Percentiles rank a stretch among this genome's conserved stretches.
Evolutionary conservation across 2,329 filamentous ascomycete genomes (phyloP).

Genomic region (Fusarium sp.): DNA sequence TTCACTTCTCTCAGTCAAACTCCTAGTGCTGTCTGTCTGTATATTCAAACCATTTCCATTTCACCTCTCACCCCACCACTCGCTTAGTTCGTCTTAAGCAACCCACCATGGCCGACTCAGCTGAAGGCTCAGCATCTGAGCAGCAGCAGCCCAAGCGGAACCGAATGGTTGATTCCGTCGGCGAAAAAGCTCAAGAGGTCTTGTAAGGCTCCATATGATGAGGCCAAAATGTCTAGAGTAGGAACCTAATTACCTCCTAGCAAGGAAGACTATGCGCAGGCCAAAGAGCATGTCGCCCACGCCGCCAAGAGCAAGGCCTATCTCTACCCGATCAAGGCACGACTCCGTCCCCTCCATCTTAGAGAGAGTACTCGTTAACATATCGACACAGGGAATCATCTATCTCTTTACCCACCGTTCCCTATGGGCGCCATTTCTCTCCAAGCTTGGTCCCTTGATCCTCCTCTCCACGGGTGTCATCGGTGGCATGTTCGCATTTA

Average conservation of each 20-base stretch:
- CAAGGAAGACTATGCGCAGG: conserved; percentile 78
- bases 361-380: conserved; percentile 4
- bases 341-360: conserved; percentile 4
- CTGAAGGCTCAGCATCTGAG: conserved; percentile 37
- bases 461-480: conserved; percentile 80
- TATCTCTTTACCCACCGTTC: conserved; percentile 69
- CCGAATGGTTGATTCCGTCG: conserved; percentile 55
- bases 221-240: neutral
- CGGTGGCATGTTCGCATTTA: conserved; percentile 85
- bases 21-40: neutral
- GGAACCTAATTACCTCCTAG: conserved; percentile 50
- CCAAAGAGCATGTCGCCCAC: conserved; percentile 72
- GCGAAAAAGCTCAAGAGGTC: conserved; percentile 63
- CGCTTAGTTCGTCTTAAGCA: neutral
- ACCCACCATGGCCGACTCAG: conserved; percentile 43
- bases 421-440: conserved; percentile 70
- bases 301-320: conserved; percentile 83
- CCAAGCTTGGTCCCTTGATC: conserved; percentile 70
- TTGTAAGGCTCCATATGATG: conserved; percentile 53
- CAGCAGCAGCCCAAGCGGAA: conserved; percentile 41
- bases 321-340: conserved; percentile 83
- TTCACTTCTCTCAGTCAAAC: neutral
- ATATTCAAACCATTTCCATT: neutral
- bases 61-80: neutral
- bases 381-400: conserved; percentile 63